Conservation (phyloP, 2,329 filamentous ascomycete genomes). For the Sporothrix phasma region DNA sequence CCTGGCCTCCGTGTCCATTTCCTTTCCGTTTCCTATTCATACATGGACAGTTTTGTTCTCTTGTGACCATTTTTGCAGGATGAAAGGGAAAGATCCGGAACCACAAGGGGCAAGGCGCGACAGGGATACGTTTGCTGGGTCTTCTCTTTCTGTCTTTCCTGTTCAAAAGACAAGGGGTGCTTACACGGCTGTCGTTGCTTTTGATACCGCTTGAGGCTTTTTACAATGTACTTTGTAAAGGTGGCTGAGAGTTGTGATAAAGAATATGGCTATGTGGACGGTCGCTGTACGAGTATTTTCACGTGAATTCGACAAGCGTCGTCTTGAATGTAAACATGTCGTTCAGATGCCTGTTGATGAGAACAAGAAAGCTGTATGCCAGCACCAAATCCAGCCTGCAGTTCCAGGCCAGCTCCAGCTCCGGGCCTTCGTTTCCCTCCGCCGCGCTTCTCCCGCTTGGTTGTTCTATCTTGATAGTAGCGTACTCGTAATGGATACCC, state of each 20-base stretch:
- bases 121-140: background rate
- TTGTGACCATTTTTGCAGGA: background rate
- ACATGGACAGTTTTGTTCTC: background rate
- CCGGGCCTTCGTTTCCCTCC: background rate
- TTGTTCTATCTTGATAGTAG: background rate
- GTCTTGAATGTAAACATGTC: background rate
- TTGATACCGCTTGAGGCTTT: too few species aligned
- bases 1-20: background rate
- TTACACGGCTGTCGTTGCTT: background rate
- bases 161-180: background rate
- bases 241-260: too few species aligned
- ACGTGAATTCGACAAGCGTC: background rate
- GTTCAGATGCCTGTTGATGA: background rate
- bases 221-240: background rate
- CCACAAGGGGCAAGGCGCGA: background rate
- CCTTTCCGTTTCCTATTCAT: background rate
- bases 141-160: background rate
- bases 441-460: background rate
- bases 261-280: too few species aligned
- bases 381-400: background rate
- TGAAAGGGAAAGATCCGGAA: background rate
- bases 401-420: background rate
- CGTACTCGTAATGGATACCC: constrained; percentile 11
- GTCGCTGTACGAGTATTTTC: too few species aligned
- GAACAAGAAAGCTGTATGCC: background rate